Evolutionary conservation across 2,329 filamentous ascomycete genomes (phyloP).

Genomic region (Epichloe glyceriae): DNA sequence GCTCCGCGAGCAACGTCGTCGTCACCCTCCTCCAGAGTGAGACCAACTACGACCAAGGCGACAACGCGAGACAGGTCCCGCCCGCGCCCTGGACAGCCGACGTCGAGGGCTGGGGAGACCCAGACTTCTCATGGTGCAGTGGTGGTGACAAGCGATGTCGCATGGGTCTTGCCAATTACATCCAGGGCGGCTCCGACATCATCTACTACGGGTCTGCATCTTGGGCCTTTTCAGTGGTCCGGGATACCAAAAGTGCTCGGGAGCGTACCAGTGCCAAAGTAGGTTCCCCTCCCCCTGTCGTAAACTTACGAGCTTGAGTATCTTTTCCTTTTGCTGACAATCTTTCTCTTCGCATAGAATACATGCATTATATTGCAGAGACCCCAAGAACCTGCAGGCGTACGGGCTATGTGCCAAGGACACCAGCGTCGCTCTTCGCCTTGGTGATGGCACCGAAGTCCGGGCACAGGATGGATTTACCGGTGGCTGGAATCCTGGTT

Average conservation of each 20-base stretch:
- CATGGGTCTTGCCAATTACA: slow-evolving; percentile 30
- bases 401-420: slow-evolving; percentile 31
- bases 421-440: slow-evolving; percentile 19
- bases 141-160: slow-evolving; percentile 24
- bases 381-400: slow-evolving; percentile 24
- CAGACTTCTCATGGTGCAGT: slow-evolving; percentile 27
- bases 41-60: slow-evolving; percentile 28
- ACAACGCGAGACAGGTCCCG: slow-evolving; percentile 21
- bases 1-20: slow-evolving; percentile 34
- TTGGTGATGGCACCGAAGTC: slow-evolving; percentile 23
- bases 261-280: slow-evolving; percentile 7
- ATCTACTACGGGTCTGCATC: slow-evolving; percentile 29
- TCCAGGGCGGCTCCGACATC: slow-evolving; percentile 28
- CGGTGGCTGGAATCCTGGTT: slow-evolving; percentile 23
- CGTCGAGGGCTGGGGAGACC: slow-evolving; percentile 25
- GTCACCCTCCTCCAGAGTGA: slow-evolving; percentile 39
- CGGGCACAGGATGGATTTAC: slow-evolving; percentile 19
- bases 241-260: slow-evolving; percentile 20
- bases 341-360: slow-evolving; percentile 5
- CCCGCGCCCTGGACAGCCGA: slow-evolving; percentile 28
- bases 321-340: not conserved
- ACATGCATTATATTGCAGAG: slow-evolving; percentile 26
- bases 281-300: not conserved
- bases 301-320: not conserved
- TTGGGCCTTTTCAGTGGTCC: slow-evolving; percentile 32